Evolutionary conservation across 169 alveolate genomes (phyloP).

Genomic region (Fabrea salina): DNA sequence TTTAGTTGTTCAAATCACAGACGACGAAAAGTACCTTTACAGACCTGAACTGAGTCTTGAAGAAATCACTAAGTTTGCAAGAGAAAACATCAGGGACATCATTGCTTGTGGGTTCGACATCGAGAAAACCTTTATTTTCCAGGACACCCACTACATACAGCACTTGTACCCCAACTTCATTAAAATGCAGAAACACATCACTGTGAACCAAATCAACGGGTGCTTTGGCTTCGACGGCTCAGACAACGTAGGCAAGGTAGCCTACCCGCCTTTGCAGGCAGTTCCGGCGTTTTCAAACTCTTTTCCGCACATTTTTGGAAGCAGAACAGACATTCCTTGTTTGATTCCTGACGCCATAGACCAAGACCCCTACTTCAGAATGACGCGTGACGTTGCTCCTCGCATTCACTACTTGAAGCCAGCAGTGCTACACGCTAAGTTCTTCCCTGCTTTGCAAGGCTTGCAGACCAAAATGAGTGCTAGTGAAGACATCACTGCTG

Average conservation of each 20-base stretch:
- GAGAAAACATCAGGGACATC: conserved; percentile 97
- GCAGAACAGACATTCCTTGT: conserved; percentile 87
- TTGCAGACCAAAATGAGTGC: conserved; percentile 91
- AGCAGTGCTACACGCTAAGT: conserved; percentile 92
- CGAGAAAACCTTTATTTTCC: conserved; percentile 96
- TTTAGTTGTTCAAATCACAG: conserved; percentile 97
- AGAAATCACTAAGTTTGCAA: conserved; percentile 82
- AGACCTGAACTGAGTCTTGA: conserved; percentile 91
- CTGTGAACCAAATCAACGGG: conserved; percentile 92
- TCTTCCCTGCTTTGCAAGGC: conserved; percentile 98
- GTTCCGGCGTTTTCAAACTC: conserved; percentile 95
- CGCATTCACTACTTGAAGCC: conserved; percentile 93
- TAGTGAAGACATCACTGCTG: conserved; percentile 77
- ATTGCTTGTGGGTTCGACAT: conserved; percentile 99
- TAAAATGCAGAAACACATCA: conserved; percentile 92
- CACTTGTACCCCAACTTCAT: conserved; percentile 90
- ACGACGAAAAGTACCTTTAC: conserved; percentile 98
- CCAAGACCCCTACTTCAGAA: conserved; percentile 99
- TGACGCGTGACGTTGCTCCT: conserved; percentile 97
- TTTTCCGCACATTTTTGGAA: conserved; percentile 92
- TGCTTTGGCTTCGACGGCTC: conserved; percentile 91
- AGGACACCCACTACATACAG: conserved; percentile 88
- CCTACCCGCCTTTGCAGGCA: conserved; percentile 97
- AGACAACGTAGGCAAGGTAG: conserved; percentile 93
- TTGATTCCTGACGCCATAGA: conserved; percentile 98